Percentiles rank a stretch among this genome's conserved stretches.
Evolutionary conservation across 306 rosid genomes (phyloP).

Genomic region (Glycine tomentella): DNA sequence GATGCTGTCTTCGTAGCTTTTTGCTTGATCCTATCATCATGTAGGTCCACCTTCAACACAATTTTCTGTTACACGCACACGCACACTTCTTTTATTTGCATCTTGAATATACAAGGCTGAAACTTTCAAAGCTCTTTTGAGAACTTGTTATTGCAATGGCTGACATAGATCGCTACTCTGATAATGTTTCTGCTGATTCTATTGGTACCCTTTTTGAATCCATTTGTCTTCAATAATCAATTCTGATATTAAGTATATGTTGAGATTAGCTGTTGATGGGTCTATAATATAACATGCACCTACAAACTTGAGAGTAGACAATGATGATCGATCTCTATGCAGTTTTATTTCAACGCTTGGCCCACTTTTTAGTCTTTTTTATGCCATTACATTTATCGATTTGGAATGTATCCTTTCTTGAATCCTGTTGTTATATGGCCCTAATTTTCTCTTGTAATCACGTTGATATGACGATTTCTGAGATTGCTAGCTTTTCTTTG

Average conservation of each 20-base stretch:
- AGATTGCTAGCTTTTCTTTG: neutral
- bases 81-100: no score
- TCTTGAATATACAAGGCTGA: neutral
- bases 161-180: conserved; percentile 62
- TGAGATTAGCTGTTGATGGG: neutral
- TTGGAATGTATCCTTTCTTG: neutral
- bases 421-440: neutral
- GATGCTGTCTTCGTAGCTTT: conserved; percentile 66
- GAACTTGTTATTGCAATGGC: conserved; percentile 58
- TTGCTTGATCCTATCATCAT: conserved; percentile 50
- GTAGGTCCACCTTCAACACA: conserved; percentile 50
- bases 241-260: neutral
- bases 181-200: conserved; percentile 55
- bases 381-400: conserved; percentile 8
- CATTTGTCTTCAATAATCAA: neutral
- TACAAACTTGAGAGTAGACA: no score
- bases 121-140: conserved; percentile 27
- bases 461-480: conserved; percentile 11
- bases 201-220: conserved; percentile 61
- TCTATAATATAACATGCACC: no score
- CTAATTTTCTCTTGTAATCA: neutral
- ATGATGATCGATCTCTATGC: no score
- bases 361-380: no score
- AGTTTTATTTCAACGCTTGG: no score
- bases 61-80: conserved; percentile 60